A percentile compares a stretch with the other conserved stretches of the same genome.
Evolutionary conservation across 169 alveolate species (phyloP).

Genomic region (Besnoitia besnoiti): DNA sequence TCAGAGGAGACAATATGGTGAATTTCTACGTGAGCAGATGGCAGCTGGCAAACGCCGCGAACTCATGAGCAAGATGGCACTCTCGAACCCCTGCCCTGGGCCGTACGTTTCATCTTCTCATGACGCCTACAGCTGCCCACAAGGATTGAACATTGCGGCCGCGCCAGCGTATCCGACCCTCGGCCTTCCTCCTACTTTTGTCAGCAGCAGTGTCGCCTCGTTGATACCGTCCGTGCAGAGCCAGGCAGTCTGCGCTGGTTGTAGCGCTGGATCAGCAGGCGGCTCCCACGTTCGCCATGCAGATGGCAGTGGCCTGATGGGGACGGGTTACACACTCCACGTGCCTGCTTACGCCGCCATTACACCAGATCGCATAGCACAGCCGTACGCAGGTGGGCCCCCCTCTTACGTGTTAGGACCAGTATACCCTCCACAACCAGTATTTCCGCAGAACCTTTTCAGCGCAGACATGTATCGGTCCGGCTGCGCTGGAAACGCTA

Average conservation of each 20-base stretch:
- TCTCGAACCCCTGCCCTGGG: neutral
- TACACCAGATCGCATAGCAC: neutral
- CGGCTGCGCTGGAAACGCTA: no score
- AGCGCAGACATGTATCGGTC: no score
- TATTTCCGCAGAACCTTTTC: neutral
- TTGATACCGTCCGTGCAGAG: neutral
- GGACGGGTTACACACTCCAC: neutral
- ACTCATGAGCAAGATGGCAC: neutral
- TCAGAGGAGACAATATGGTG: neutral
- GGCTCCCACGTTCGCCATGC: neutral
- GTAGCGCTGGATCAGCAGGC: neutral
- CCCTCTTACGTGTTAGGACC: neutral
- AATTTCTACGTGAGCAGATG: neutral
- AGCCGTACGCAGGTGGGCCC: neutral
- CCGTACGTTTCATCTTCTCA: neutral
- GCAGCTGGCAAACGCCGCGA: neutral
- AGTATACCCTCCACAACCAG: neutral
- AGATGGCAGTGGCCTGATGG: neutral
- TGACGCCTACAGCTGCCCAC: neutral
- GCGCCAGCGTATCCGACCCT: neutral
- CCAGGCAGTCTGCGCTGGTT: neutral
- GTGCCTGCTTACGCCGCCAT: neutral
- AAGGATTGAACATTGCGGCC: neutral
- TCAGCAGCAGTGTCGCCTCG: neutral
- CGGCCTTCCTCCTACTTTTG: neutral